Base-by-base conservation (phyloP, 2,329 filamentous ascomycete species). In the Paraphoma sp. region DNA sequence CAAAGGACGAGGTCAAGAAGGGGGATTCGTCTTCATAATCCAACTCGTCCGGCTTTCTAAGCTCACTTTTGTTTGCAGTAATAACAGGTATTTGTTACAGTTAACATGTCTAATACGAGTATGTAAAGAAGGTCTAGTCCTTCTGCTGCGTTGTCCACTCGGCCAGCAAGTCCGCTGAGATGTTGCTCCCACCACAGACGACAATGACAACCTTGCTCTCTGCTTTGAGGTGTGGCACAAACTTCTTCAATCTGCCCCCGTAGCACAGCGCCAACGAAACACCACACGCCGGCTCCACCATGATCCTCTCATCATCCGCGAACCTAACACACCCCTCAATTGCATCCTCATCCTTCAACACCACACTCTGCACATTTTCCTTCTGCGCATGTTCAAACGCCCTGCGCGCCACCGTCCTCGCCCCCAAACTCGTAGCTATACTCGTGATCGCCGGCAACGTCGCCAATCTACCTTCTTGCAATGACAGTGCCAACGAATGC, bases 281-380 rank as follows among this genome's bases (percentile, higher is more conserved):
- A 0, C 93, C 92, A 74, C 93, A 97, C 0, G 92, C 87, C 41
- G 88, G 81, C 79, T 97, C 93, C 2, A 96, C 91, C 47, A 96
- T 79, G 46, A 93, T 79, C 33, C 89, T 80, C 64, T 93, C 90
- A 58, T 96, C 92, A 60, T 97, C 89, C 10, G 91, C 88, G 65
- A 97, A 88, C 29, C 85, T 81, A 60, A 89, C 86, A 52, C 89
- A 90, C 6, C 87, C 92, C 73, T 87, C 84, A 28, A 90, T 91
- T 0, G 93, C 92, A 68, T 94, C 90, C 2, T 85, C 86, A 67
- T 95, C 91, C 4, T 80, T 83, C 18, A 94, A 80, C 0, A 91
- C 88, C 4, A 84, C 77, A 61, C 84, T 88, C 45, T 80, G 80
- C 16, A 89, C 83, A 36, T 78, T 77, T 18, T 85, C 75, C 40